Evolutionary conservation across 129 eudicot species (phyloP).

Genomic region (Erigeron canadensis): DNA sequence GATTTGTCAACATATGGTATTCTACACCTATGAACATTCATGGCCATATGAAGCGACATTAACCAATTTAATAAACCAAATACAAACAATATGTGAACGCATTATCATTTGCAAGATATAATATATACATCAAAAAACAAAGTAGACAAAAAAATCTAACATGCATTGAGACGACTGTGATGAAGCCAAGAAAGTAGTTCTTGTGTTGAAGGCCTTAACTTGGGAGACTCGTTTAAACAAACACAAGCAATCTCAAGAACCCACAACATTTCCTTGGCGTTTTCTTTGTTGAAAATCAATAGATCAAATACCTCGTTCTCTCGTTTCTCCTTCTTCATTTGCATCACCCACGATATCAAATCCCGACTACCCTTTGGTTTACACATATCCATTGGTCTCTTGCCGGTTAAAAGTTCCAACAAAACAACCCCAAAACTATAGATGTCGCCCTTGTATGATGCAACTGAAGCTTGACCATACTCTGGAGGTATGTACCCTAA

Average conservation of each 20-base stretch:
- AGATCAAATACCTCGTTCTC: conserved; percentile 14
- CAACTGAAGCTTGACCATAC: conserved; percentile 20
- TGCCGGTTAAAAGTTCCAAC: conserved; percentile 14
- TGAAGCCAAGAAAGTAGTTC: conserved; percentile 16
- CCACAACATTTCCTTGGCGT: conserved; percentile 8
- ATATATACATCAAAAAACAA: conserved; percentile 5
- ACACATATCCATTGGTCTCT: conserved; percentile 21
- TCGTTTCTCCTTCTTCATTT: conserved; percentile 15
- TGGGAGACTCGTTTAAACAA: conserved; percentile 8
- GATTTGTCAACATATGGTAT: no score
- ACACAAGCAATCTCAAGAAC: conserved; percentile 22
- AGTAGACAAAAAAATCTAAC: background rate
- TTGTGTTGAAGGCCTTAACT: conserved; percentile 11
- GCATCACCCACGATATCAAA: conserved; percentile 13
- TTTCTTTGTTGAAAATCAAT: conserved; percentile 12
- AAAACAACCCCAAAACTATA: conserved; percentile 21
- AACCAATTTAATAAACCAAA: background rate
- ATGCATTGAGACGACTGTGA: background rate
- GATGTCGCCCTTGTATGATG: conserved; percentile 10
- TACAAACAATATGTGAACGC: background rate
- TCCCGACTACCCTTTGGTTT: conserved; percentile 11
- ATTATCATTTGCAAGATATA: background rate
- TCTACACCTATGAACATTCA: background rate
- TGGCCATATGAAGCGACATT: background rate
- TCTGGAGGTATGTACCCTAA: conserved; percentile 23